phyloP scores from a whole-genome alignment of 257 asterid genomes.

The Ehretia macrophylla region DNA sequence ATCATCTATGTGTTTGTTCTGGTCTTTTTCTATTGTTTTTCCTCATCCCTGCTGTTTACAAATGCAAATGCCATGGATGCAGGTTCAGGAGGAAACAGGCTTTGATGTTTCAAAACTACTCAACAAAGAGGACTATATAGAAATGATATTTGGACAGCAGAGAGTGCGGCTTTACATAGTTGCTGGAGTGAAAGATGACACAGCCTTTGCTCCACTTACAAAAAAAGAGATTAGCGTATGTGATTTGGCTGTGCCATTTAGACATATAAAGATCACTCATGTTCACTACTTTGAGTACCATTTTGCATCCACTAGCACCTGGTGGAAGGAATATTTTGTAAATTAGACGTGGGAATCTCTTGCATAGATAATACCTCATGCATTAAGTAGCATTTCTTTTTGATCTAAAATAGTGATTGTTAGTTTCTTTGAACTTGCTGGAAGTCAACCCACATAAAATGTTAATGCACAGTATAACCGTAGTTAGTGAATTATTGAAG shows the following conservation, averaged over 20 bases:
- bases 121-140: constrained; percentile 60
- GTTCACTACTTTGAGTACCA: background rate
- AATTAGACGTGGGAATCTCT: too few species aligned
- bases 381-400: too few species aligned
- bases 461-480: too few species aligned
- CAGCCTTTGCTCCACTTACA: constrained; percentile 76
- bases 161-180: constrained; percentile 81
- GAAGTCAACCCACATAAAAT: too few species aligned
- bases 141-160: constrained; percentile 82
- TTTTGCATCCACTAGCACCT: too few species aligned
- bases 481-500: too few species aligned
- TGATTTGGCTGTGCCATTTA: constrained; percentile 5
- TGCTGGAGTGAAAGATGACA: constrained; percentile 72
- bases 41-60: background rate
- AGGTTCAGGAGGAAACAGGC: constrained; percentile 90
- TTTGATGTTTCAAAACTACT: constrained; percentile 75
- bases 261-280: background rate
- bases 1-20: too few species aligned
- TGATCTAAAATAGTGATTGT: too few species aligned
- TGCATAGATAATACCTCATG: too few species aligned
- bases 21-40: too few species aligned
- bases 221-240: constrained; percentile 91
- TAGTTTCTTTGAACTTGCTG: too few species aligned
- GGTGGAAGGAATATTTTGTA: too few species aligned
- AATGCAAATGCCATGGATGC: constrained; percentile 21